Percentiles rank a stretch among this genome's conserved stretches.
Conservation (phyloP, 2,329 filamentous ascomycete species). For the Cordyceps cicadae region DNA sequence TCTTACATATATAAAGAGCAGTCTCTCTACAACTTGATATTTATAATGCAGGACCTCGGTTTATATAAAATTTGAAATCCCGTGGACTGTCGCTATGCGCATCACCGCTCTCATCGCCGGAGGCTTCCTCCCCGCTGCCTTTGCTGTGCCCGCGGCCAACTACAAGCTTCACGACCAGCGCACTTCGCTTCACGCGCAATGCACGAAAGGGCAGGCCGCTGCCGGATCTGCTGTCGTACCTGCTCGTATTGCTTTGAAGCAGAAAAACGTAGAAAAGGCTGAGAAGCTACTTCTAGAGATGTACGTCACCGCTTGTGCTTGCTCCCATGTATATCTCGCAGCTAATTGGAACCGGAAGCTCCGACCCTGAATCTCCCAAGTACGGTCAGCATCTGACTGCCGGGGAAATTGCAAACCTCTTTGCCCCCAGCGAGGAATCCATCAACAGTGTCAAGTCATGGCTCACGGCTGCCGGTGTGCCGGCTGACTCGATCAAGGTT, state of each 20-base stretch:
- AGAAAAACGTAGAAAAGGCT: background rate
- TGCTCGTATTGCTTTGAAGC: background rate
- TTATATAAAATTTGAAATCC: too few species aligned
- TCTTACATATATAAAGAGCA: too few species aligned
- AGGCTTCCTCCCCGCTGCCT: too few species aligned
- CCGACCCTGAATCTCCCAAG: background rate
- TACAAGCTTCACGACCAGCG: too few species aligned
- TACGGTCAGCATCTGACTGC: conserved; percentile 1
- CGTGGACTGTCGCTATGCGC: too few species aligned
- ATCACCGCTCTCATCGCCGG: too few species aligned
- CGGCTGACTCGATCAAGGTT: conserved; percentile 35
- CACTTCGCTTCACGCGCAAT: too few species aligned
- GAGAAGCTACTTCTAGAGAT: background rate
- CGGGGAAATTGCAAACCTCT: background rate
- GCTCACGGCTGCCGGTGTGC: conserved; percentile 43
- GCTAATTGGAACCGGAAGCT: background rate
- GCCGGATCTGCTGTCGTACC: too few species aligned
- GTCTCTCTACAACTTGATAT: too few species aligned
- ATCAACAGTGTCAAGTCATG: conserved; percentile 44
- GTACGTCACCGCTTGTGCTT: background rate
- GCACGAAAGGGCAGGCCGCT: too few species aligned
- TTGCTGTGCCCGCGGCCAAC: too few species aligned
- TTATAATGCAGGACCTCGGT: too few species aligned
- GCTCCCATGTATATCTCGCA: background rate
- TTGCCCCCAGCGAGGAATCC: conserved; percentile 25